phyloP scores from a whole-genome alignment of 805 yeast genomes.

The Tetrapisispora pingtungensis region DNA sequence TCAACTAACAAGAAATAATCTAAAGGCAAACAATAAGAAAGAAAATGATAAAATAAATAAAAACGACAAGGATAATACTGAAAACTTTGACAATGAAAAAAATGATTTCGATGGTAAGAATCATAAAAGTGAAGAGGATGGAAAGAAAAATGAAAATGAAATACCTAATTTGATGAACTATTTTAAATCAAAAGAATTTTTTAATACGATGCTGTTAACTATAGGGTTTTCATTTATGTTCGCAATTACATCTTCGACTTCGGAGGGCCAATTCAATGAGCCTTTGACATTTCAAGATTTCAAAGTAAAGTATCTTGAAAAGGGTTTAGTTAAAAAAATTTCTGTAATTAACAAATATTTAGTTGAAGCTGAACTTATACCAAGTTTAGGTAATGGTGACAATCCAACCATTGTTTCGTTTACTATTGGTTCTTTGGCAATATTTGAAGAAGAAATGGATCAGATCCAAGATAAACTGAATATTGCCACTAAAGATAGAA shows the following conservation, averaged over 20 bases:
- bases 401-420: constrained; percentile 46
- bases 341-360: constrained; percentile 61
- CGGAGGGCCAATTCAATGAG: constrained; percentile 15
- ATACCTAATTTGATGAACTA: constrained; percentile 24
- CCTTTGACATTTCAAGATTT: constrained; percentile 69
- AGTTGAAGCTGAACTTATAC: constrained; percentile 60
- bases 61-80: neutral
- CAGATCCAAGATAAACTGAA: constrained; percentile 59
- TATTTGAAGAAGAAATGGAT: constrained; percentile 75
- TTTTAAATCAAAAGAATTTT: constrained; percentile 35
- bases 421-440: constrained; percentile 80
- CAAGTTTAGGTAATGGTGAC: constrained; percentile 20
- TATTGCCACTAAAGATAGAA: constrained; percentile 57
- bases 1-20: neutral
- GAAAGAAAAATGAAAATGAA: constrained; percentile 5
- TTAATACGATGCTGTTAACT: constrained; percentile 31
- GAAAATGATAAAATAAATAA: neutral
- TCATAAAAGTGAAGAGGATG: constrained; percentile 3
- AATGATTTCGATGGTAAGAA: neutral
- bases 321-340: constrained; percentile 66
- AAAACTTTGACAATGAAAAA: neutral
- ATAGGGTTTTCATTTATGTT: constrained; percentile 32
- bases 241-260: constrained; percentile 25
- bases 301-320: constrained; percentile 64
- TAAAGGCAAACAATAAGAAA: neutral